These are phyloP conservation scores for Phoma sp. DNA, from an alignment of 2,329 filamentous ascomycete genomes.

Conservation along the genomic window DNA sequence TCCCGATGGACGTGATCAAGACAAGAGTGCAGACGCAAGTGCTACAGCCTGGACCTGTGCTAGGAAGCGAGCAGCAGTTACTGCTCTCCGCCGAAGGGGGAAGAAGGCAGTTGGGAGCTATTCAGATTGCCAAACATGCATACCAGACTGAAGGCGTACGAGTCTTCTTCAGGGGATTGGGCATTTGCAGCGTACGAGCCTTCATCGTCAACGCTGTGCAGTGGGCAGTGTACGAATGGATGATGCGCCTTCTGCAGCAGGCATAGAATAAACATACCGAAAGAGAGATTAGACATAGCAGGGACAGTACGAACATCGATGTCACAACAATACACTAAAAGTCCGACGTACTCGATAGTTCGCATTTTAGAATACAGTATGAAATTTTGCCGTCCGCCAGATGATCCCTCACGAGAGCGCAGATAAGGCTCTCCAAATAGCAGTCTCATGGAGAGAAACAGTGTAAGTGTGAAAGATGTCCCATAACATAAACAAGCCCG, in stretches of 20 bases:
- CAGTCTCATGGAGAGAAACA: constrained; percentile 28
- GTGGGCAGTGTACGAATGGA: constrained; percentile 92
- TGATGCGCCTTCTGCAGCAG: constrained; percentile 64
- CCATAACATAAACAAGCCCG: constrained; percentile 22
- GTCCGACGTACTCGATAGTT: constrained; percentile 19
- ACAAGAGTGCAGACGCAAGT: constrained; percentile 84
- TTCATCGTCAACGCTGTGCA: constrained; percentile 94
- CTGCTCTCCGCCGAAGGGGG: constrained; percentile 28
- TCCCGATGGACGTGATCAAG: constrained; percentile 91
- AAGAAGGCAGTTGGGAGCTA: constrained; percentile 58
- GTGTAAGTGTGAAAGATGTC: constrained; percentile 24
- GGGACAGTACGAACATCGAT: not conserved
- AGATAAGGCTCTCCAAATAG: constrained; percentile 22
- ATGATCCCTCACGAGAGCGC: constrained; percentile 18
- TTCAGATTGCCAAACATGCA: constrained; percentile 69
- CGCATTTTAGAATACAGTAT: constrained; percentile 47
- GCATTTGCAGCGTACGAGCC: constrained; percentile 82
- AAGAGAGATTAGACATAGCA: not conserved
- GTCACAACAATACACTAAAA: not conserved
- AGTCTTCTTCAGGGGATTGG: constrained; percentile 83
- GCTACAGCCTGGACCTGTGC: constrained; percentile 8
- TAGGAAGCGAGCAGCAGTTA: constrained; percentile 25
- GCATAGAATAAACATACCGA: constrained; percentile 1
- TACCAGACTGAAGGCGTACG: constrained; percentile 75
- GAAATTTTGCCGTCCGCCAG: constrained; percentile 39